A percentile compares a stretch with the other conserved stretches of the same genome.
These are phyloP conservation scores for Cystobasidium slooffiae DNA, from an alignment of 1,284 basidiomycete species.

Conservation along the genomic window DNA sequence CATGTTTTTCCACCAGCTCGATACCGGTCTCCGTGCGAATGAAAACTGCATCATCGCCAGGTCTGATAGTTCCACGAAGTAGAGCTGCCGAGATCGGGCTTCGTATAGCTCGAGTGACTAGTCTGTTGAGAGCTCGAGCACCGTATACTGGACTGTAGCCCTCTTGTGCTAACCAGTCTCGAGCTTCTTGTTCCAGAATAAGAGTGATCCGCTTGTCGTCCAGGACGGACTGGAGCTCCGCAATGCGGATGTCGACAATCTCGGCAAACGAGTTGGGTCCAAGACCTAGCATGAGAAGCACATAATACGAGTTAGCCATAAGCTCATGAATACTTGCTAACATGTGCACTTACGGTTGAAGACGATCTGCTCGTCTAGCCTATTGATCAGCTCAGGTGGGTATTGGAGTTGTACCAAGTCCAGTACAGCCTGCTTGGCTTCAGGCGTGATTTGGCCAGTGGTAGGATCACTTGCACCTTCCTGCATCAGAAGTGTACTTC, in stretches of 20 bases:
- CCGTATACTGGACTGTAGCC: slow-evolving; percentile 87
- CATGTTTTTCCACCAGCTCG: slow-evolving; percentile 28
- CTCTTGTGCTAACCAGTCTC: slow-evolving; percentile 72
- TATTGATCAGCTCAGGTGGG: slow-evolving; percentile 74
- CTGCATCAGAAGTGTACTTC: slow-evolving; percentile 76
- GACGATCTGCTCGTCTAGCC: slow-evolving; percentile 40
- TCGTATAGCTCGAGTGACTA: slow-evolving; percentile 51
- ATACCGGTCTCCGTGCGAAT: slow-evolving; percentile 22
- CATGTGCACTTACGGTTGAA: slow-evolving; percentile 25
- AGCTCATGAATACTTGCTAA: background rate
- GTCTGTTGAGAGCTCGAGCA: slow-evolving; percentile 66
- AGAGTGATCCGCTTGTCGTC: slow-evolving; percentile 64
- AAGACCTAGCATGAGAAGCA: background rate
- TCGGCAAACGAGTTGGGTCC: slow-evolving; percentile 48
- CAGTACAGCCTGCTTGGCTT: slow-evolving; percentile 72
- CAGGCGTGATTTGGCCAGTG: slow-evolving; percentile 61
- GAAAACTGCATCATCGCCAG: slow-evolving; percentile 41
- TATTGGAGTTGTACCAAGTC: slow-evolving; percentile 69
- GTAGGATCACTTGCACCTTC: slow-evolving; percentile 65
- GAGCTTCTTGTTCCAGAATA: slow-evolving; percentile 69
- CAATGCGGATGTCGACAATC: slow-evolving; percentile 46
- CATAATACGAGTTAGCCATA: background rate
- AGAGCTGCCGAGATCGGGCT: slow-evolving; percentile 36
- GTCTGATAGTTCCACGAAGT: slow-evolving; percentile 30
- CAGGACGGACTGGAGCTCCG: slow-evolving; percentile 46